A percentile compares a stretch with the other conserved stretches of the same genome.
Evolutionary conservation across 2,329 filamentous ascomycete genomes (phyloP).

Genomic region (Huntiella omanensis): DNA sequence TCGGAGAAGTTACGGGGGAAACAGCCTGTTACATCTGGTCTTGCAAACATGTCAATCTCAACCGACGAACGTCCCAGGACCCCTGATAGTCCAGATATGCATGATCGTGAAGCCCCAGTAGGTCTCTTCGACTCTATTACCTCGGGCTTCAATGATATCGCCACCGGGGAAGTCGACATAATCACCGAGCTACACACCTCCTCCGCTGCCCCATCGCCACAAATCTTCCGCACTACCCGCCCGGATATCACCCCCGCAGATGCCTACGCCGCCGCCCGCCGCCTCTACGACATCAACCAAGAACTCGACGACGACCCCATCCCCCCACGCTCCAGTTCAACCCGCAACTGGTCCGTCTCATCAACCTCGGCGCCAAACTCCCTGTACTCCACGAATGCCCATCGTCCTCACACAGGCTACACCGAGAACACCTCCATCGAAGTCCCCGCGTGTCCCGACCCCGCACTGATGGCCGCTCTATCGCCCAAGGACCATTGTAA

Average conservation of each 20-base stretch:
- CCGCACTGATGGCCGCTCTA: conserved; percentile 11
- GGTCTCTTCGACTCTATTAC: conserved; percentile 8
- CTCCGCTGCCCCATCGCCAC: conserved; percentile 12
- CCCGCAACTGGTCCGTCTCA: conserved; percentile 23
- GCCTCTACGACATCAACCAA: conserved; percentile 14
- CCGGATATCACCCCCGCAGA: conserved; percentile 9
- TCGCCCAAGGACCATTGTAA: conserved; percentile 12
- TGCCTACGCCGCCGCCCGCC: conserved; percentile 14
- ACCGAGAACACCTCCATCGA: conserved; percentile 28
- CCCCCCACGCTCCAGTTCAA: conserved; percentile 19
- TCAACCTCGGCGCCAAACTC: conserved; percentile 24
- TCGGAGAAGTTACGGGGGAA: conserved; percentile 7
- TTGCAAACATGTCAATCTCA: neutral
- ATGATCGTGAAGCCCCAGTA: neutral
- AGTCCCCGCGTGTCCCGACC: conserved; percentile 13
- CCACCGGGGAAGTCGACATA: neutral
- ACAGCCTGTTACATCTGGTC: neutral
- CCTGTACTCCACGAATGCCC: conserved; percentile 22
- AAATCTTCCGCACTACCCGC: conserved; percentile 8
- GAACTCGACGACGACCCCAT: conserved; percentile 18
- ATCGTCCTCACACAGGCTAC: conserved; percentile 23
- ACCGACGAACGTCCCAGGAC: conserved; percentile 3
- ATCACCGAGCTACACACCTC: conserved; percentile 2
- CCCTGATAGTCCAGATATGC: neutral
- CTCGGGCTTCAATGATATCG: conserved; percentile 6